Evolutionary conservation across 1,284 basidiomycete species (phyloP), one percentile per base, ranked within the genome.

Genomic region (Pyrrhoderma lamaoense): DNA sequence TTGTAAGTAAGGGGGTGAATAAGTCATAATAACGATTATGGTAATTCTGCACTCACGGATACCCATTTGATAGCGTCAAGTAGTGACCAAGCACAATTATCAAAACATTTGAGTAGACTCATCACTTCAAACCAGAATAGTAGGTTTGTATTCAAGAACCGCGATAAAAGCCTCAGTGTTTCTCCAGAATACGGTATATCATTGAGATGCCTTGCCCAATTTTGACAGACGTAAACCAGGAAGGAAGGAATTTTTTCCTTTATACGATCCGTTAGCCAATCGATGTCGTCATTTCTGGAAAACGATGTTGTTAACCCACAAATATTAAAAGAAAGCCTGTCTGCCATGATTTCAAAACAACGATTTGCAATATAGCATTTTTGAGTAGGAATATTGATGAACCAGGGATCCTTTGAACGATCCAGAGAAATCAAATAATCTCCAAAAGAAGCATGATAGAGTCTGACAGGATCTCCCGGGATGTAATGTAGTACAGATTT

Each of bases 251-350:
- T 62, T 13, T 16, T 44, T 4, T 49, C 22, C 23, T 51, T 36
- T 25, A 64, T 47, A 19, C 53, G 49, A 16, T 42, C 31, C 1
- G 42, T 16, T n/a, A 63, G 53, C 25, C 60, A 53, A 3, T 25
- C 14, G 2, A 63, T 34, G 25, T 63, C 53, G 22, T 25, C 18
- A 44, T 66, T 65, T 8, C 21, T 37, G 8, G 56, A 21, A 47
- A 62, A 57, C 1, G 65, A 67, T 19, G 61, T 56, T 11, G 58
- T 49, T 8, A 67, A 43, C 8, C 57, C 8, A 48, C 64, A 66
- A 11, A 67, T 66, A 50, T 67, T 67, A 58, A 67, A 67, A 45
- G 45, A 27, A 8, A 67, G 62, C 8, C 51, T 44, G 3, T 51
- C 23, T n/a, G 52, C 53, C 60, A 66, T 57, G 37, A 35, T 40